Conservation (phyloP, 1,284 basidiomycete genomes). For the Baeospora myosura region DNA sequence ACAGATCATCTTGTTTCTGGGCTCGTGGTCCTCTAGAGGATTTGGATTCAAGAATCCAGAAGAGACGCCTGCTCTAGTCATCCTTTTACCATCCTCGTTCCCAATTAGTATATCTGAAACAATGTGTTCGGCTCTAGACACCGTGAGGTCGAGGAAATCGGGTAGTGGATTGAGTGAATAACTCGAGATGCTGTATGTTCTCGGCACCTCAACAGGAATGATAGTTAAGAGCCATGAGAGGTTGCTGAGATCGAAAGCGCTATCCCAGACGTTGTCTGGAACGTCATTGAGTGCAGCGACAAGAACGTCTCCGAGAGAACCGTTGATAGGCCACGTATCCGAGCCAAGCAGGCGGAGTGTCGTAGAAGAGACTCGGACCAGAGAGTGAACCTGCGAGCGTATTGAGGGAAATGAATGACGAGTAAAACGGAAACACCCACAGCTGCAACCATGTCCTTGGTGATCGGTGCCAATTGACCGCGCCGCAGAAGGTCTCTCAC, state of each 20-base stretch:
- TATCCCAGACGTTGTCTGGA: constrained; percentile 9
- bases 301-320: constrained; percentile 10
- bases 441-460: constrained; percentile 11
- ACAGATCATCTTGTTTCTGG: constrained; percentile 8
- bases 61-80: constrained; percentile 8
- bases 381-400: constrained; percentile 6
- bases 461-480: constrained; percentile 9
- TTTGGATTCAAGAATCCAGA: constrained; percentile 10
- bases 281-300: constrained; percentile 8
- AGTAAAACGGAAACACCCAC: constrained; percentile 3
- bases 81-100: constrained; percentile 3
- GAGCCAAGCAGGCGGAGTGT: constrained; percentile 10
- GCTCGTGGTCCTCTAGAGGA: constrained; percentile 8
- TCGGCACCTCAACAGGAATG: constrained; percentile 7
- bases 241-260: constrained; percentile 9
- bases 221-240: constrained; percentile 9
- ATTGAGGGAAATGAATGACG: not conserved
- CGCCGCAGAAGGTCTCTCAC: constrained; percentile 9
- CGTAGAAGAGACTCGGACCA: constrained; percentile 3
- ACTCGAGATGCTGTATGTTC: constrained; percentile 10
- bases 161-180: constrained; percentile 9
- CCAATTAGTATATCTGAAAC: constrained; percentile 4
- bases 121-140: constrained; percentile 6
- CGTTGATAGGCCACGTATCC: constrained; percentile 10
- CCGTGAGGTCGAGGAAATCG: constrained; percentile 9